Conservation (phyloP, 345 rosid species). For the Bruguiera gymnorhiza region DNA sequence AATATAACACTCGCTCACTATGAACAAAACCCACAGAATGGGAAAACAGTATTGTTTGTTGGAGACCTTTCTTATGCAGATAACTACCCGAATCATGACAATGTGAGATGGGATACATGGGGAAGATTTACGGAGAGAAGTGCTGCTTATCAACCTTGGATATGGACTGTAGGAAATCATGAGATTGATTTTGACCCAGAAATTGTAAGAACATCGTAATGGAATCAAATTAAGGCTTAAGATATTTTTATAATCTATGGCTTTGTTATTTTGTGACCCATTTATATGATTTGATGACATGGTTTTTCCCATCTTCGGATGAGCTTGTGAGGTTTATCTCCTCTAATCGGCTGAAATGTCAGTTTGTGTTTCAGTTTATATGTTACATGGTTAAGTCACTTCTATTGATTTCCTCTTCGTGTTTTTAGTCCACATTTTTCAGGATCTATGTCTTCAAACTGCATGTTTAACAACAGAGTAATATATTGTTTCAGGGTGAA, state of each 20-base stretch:
- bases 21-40: slow-evolving; percentile 44
- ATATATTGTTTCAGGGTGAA: slow-evolving; percentile 11
- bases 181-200: slow-evolving; percentile 16
- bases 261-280: background rate
- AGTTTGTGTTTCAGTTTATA: background rate
- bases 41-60: slow-evolving; percentile 11
- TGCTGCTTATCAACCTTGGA: slow-evolving; percentile 24
- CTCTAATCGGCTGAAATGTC: background rate
- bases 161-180: slow-evolving; percentile 19
- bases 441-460: background rate
- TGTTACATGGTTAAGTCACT: background rate
- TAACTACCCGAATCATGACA: slow-evolving; percentile 14
- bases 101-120: slow-evolving; percentile 19
- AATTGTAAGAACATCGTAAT: slow-evolving; percentile 15
- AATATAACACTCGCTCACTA: slow-evolving; percentile 76
- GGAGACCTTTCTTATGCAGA: slow-evolving; percentile 23
- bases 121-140: slow-evolving; percentile 12
- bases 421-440: background rate
- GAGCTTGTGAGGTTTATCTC: background rate
- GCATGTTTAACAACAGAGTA: background rate
- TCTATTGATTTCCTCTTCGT: background rate
- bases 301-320: background rate
- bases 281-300: background rate
- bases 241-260: too few relatives aligned
- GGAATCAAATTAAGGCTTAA: too few relatives aligned